Evolutionary conservation across 2,329 filamentous ascomycete genomes (phyloP), one percentile per base, ranked within the genome.

Genomic region (Xylariaceae sp.): DNA sequence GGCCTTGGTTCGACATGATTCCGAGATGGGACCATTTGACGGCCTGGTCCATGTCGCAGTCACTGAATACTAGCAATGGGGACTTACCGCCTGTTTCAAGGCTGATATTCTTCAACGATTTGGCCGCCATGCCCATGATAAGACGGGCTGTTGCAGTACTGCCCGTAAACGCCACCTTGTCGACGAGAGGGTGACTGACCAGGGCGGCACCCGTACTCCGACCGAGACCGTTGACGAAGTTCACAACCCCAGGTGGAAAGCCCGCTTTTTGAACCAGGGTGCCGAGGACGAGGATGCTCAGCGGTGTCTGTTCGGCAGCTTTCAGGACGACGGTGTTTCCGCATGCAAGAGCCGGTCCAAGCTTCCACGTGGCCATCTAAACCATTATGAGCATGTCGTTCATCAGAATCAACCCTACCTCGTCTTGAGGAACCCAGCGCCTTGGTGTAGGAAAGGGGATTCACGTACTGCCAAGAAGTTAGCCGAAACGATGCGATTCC

Each of bases 131-230:
- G 54, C 81, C 78, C 81, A 85, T 83, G 54, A 87, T 85, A 50
- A 78, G 72, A 16, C 76, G 72, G 12, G 79, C 85, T 12, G 0
- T 82, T 85, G 1, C 68, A 68, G 85, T 89, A 3, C 78, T 83
- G 26, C 85, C 85, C 0, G 85, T 89, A 49, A 89, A 89, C 0
- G 85, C 82, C 44, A 89, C 72, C 68, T 89, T 89, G 54, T 86
- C 79, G 12, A 89, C 74, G 32, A 74, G 73, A 15, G 76, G 64
- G 58, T 89, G 85, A 16, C 71, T 69, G 1, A 78, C 81, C 6
- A 89, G 71, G 0, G 83, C 80, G 3, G 78, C 71, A 16, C 85
- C 85, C 0, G 83, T 80, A 28, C 79, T 78, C n/a, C 72, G 69
- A 17, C 85, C 85, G 37, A 78, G 71, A 0, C 85, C 85, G 44